Base-by-base conservation (phyloP, 768 basidiomycete species). In the Boletus vermiculosoides region DNA sequence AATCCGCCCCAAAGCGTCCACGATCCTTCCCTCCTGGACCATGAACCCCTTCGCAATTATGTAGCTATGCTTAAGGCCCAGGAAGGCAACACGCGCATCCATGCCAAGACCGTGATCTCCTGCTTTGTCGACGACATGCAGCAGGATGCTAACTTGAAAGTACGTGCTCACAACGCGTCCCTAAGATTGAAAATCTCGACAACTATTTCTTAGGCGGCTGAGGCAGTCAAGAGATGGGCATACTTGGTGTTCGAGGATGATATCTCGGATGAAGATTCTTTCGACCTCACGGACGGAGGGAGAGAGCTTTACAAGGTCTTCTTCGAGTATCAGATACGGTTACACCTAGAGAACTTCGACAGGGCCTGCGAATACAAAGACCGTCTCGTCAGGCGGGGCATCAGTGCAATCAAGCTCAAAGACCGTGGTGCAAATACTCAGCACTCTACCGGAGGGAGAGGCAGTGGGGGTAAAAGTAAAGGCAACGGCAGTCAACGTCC, bases 11-110 rank as follows among this genome's bases (percentile, higher is more conserved):
- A 16, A n/a, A 9, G 11, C 8, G 28, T 56, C 34, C n/a, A 65
- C 9, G 71, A 71, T 22, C 31, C 39, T 7, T 69, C 63, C 28
- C 61, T 71, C 55, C 22, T 63, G 23, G 1, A 57, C 4, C 52
- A 71, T 12, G 69, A 66, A 44, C 69, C 62, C 28, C 57, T 73
- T 31, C 8, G 46, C 33, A 42, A 1, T 25, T 9, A 41, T 45
- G 31, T 65, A 45, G 0, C 47, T 23, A 11, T 60, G n/a, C 6
- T 8, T 1, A 20, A 39, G 8, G 16, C 4, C 10, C 0, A 5
- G 15, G 28, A 1, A 1, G 45, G 28, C 15, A 31, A 22, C 12
- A 40, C 57, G 31, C 61, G 63, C 49, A 47, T 5, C 36, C 15
- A 3, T 13, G 25, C 2, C 28, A 60, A 13, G n/a, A 0, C 4